Evolutionary conservation across 345 rosid species (phyloP), one percentile per base, ranked within the genome.

Genomic region (Eucalyptus rudis): DNA sequence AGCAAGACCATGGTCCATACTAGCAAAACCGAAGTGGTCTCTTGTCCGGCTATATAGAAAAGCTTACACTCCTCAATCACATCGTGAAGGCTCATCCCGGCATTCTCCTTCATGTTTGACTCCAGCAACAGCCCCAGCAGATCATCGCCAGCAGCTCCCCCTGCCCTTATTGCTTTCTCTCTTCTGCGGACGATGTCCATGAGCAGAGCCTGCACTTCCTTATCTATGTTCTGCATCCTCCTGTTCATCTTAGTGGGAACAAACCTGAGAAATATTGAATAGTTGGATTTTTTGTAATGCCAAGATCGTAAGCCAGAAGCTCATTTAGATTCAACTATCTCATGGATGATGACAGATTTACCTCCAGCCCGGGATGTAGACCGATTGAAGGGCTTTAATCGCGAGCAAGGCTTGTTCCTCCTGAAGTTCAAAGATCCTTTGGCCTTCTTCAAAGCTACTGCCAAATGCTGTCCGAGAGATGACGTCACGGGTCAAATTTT

Each of bases 21-120:
- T 19, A 96, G 95, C 87, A 95, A 88, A 44, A 90, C 91, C 13
- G 99, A 91, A 3, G 98, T 95, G 89, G 97, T 96, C 90, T 96
- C 96, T 87, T 95, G 94, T 20, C 97, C 98, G 13, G 96, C 96
- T 12, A 96, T 88, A 91, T 96, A 93, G 88, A 96, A 95, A 83
- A 94, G 81, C 86, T 95, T 95, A 90, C 97, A 96, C 90, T 96
- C 99, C 88, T 95, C 97, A 3, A 96, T 91, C 86, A 96, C 96
- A 56, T 95, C 93, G 33, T 92, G 86, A 56, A 92, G 87, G 87
- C 90, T 94, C 91, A 94, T 91, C 33, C 93, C 91, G 4, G 22
- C 52, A 45, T 80, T 93, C 85, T 86, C 93, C 31, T 87, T 89
- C 81, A 51, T 54, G 87, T 89, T 88, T 15, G 94, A 93, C 83